Evolutionary conservation across 805 yeast genomes (phyloP), one percentile per base, ranked within the genome.

Genomic region (Spathaspora girioi): DNA sequence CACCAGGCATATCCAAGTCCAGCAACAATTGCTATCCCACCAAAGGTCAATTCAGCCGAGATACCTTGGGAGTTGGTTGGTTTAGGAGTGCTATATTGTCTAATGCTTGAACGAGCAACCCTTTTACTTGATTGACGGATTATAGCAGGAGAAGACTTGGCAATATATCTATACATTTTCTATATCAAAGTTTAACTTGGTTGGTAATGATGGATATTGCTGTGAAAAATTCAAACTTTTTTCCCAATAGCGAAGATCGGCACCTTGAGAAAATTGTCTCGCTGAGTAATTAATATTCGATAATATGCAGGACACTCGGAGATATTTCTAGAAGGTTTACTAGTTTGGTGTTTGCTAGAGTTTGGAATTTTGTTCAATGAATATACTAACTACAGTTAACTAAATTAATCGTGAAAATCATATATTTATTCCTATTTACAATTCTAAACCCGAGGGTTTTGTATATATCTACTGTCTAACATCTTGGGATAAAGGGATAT

Each of bases 131-230:
- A 14, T 35, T 14, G 40, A 35, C 40, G 40, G 40, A 35, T 35
- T 35, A 29, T 29, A 20, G 50, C 20, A 15, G 49, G 42, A 26
- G 50, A 18, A 12, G 57, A 52, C 51, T 58, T 60, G 45, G 54
- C 47, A 41, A 57, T 45, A 44, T 51, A 47, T 61, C 66, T 61
- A 52, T 52, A 62, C 65, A 62, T 62, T 31, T 14, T 23, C 14
- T n/a, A 23, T 14, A 4, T 27, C 3, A n/a, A 23, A 23, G 26
- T 6, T 23, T 23, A 23, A 23, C 6, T 23, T 23, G 26, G 26
- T 23, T 23, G 6, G 26, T 23, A n/a, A n/a, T n/a, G n/a, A n/a
- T 32, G 12, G n/a, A 14, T 11, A 35, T 35, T 35, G 40, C 40
- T 35, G 40, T 35, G 40, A 35, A 35, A 35, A 35, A 35, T 35